phyloP scores from a whole-genome alignment of 805 yeast genomes.

The Pichia phayaonensis region DNA sequence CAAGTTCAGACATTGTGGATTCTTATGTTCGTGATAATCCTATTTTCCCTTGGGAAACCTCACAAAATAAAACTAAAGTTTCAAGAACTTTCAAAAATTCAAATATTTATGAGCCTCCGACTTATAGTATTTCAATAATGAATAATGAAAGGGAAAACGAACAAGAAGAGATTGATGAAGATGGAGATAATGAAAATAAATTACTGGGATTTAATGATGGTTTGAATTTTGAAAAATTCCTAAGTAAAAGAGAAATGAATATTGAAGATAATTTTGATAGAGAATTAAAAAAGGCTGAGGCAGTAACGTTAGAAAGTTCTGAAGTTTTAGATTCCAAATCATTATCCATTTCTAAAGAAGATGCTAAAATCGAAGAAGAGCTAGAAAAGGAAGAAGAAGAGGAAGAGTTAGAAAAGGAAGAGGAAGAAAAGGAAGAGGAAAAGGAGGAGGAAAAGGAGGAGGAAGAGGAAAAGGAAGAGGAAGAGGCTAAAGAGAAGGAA shows the following conservation, averaged over 20 bases:
- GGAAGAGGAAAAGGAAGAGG: background rate
- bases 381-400: background rate
- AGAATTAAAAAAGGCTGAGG: slow-evolving; percentile 1
- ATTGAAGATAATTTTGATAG: slow-evolving; percentile 1
- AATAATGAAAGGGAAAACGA: background rate
- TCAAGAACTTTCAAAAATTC: slow-evolving; percentile 18
- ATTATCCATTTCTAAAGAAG: background rate
- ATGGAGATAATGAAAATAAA: background rate
- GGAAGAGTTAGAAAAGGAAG: background rate
- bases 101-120: slow-evolving; percentile 12
- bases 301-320: background rate
- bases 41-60: slow-evolving; percentile 32
- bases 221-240: slow-evolving; percentile 12
- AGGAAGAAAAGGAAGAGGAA: background rate
- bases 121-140: slow-evolving; percentile 12
- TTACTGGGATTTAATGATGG: slow-evolving; percentile 20
- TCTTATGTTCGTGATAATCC: slow-evolving; percentile 24
- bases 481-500: background rate
- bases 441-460: background rate
- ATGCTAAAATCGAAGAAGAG: background rate
- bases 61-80: background rate
- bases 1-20: slow-evolving; percentile 8
- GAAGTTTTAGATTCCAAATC: background rate
- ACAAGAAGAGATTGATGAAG: background rate
- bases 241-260: slow-evolving; percentile 12